Base-by-base conservation (phyloP, 139 green algal genomes). In the Chlamydomonas urium region DNA sequence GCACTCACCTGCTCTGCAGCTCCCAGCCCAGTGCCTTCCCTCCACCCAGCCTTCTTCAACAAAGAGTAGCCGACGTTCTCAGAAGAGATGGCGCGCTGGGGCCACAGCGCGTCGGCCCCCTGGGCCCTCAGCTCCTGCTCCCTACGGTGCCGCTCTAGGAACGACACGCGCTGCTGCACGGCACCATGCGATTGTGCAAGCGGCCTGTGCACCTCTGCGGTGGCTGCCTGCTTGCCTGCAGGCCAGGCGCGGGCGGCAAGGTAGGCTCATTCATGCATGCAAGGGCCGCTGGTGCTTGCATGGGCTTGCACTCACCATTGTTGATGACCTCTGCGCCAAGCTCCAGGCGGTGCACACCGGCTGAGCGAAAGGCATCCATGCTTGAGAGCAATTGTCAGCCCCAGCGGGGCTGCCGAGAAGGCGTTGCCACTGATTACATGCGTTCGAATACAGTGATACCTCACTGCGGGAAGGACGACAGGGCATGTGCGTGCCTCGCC, bases 41-140 rank as follows among this genome's bases (percentile, higher is more conserved):
- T 36, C 82, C 82, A 90, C 3, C 84, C 84, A 26, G 84, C 84
- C 32, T 87, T 88, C 21, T 65, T 45, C 33, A 90, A 74, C 38
- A 90, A 74, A 60, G 73, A 63, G 26, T 59, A 79, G 4, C 73
- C 73, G 1, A 79, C 26, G 23, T 79, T 79, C n/a, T 42, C 61
- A 35, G 63, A 19, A 31, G 63, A 4, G 38, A 70, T 70, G 36
- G 6, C 5, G 5, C 5, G 53, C 24, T 62, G 53, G 23, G 53
- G 53, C 53, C 53, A 62, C 53, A 14, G 53, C 19, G 53, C 53
- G 10, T 31, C 23, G 24, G 53, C 24, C 5, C 53, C 53, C 53
- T 29, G 23, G 5, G 17, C 53, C 23, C n/a, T 8, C 53, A 62
- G 53, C 5, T 32, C 53, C 53, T 62, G 53, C 53, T 62, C 53